These are phyloP conservation scores for Leccinum ochraceum DNA, from an alignment of 768 basidiomycete genomes.

Conservation along the genomic window DNA sequence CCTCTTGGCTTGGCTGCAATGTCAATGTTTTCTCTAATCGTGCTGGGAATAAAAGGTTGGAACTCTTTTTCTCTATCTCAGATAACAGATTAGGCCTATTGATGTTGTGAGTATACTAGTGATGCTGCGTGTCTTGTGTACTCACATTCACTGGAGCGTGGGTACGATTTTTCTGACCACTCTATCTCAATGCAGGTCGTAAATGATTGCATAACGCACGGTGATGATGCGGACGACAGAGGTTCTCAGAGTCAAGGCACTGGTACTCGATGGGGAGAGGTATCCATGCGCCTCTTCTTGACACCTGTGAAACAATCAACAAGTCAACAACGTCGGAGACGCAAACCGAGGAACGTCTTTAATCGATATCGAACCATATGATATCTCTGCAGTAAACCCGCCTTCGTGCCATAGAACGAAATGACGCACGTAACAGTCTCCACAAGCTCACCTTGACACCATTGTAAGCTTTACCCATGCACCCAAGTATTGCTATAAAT, in stretches of 20 bases:
- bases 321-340: background rate
- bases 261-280: background rate
- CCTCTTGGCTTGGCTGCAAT: background rate
- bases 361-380: background rate
- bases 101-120: too few species aligned
- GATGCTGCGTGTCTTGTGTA: background rate
- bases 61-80: background rate
- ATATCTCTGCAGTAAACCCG: background rate
- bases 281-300: background rate
- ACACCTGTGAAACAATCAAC: background rate
- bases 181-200: background rate
- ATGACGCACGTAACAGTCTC: background rate
- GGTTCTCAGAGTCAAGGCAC: background rate
- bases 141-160: background rate
- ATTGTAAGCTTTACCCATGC: too few species aligned
- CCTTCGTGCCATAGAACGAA: background rate
- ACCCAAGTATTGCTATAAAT: background rate
- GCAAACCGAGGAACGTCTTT: background rate
- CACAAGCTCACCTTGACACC: background rate
- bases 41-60: background rate
- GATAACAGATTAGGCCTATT: background rate
- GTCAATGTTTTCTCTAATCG: background rate
- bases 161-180: background rate
- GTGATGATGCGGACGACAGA: background rate
- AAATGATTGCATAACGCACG: background rate